These are phyloP conservation scores for Candida xiaguanensis DNA, from an alignment of 805 yeast species.

Conservation along the genomic window DNA sequence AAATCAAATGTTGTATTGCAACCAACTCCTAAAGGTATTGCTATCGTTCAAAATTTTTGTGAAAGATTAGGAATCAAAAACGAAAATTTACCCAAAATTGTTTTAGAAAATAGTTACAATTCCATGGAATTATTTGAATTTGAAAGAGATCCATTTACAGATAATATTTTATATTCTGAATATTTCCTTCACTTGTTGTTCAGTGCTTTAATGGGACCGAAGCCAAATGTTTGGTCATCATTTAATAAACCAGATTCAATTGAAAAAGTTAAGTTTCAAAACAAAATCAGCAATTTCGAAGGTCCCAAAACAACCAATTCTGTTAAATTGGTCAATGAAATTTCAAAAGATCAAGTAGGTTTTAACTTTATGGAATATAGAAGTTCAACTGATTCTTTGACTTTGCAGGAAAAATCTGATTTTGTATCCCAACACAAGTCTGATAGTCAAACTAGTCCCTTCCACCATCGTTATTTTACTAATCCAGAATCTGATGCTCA, in stretches of 20 bases:
- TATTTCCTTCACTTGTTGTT: conserved; percentile 66
- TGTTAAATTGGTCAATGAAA: too few species aligned
- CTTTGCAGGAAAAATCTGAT: neutral
- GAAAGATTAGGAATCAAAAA: conserved; percentile 49
- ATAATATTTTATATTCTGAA: conserved; percentile 57
- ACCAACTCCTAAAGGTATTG: conserved; percentile 90
- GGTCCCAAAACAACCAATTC: neutral
- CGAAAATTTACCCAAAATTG: conserved; percentile 37
- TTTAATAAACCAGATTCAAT: conserved; percentile 40
- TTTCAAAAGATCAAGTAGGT: neutral
- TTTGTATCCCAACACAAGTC: neutral
- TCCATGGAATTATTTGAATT: conserved; percentile 68
- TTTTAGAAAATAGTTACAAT: conserved; percentile 53
- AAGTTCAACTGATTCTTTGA: neutral
- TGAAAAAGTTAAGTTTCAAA: neutral
- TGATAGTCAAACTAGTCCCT: conserved; percentile 46
- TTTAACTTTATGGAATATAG: conserved; percentile 7
- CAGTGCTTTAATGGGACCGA: conserved; percentile 55
- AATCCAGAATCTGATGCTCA: conserved; percentile 87
- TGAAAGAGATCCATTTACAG: conserved; percentile 59
- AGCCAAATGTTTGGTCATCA: conserved; percentile 71
- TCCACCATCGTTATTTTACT: conserved; percentile 71
- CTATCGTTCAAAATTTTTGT: conserved; percentile 60
- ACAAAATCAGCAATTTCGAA: neutral
- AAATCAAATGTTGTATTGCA: conserved; percentile 51